A percentile compares a stretch with the other conserved stretches of the same genome.
phyloP scores from a whole-genome alignment of 1,284 basidiomycete species.

The Apiotrichum sp. region DNA sequence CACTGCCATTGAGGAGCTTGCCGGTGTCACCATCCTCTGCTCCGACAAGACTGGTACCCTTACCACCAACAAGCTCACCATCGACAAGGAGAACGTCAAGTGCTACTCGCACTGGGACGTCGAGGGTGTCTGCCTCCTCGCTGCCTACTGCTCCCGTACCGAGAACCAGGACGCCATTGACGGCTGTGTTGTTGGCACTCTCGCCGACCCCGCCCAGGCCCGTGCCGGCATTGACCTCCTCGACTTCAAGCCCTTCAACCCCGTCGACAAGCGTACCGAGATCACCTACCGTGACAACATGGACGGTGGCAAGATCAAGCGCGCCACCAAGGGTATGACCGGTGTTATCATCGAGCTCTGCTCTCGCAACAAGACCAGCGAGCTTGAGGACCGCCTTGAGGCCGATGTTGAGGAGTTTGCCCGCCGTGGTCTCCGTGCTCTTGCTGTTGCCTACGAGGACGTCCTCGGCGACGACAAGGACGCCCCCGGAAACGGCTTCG shows the following conservation, averaged over 20 bases:
- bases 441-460: slow-evolving; percentile 94
- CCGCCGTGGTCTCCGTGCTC: slow-evolving; percentile 90
- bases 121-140: slow-evolving; percentile 85
- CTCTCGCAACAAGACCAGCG: slow-evolving; percentile 89
- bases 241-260: slow-evolving; percentile 99
- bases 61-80: slow-evolving; percentile 98
- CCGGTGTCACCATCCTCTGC: slow-evolving; percentile 93
- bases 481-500: slow-evolving; percentile 78
- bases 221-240: slow-evolving; percentile 89
- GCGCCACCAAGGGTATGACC: slow-evolving; percentile 99
- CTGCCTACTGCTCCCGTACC: slow-evolving; percentile 92
- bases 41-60: slow-evolving; percentile 97
- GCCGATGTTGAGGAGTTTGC: slow-evolving; percentile 94
- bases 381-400: slow-evolving; percentile 84
- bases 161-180: slow-evolving; percentile 99
- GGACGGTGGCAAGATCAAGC: slow-evolving; percentile 86
- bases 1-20: slow-evolving; percentile 94
- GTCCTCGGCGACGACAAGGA: slow-evolving; percentile 60
- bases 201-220: slow-evolving; percentile 66
- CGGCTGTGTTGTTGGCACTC: slow-evolving; percentile 71
- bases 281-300: slow-evolving; percentile 89
- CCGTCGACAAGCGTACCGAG: slow-evolving; percentile 97
- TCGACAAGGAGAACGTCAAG: slow-evolving; percentile 86
- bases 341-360: slow-evolving; percentile 93
- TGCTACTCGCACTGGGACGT: slow-evolving; percentile 83